Base-by-base conservation (phyloP, 495 filamentous ascomycete genomes). In the Baudoinia panamericana region DNA sequence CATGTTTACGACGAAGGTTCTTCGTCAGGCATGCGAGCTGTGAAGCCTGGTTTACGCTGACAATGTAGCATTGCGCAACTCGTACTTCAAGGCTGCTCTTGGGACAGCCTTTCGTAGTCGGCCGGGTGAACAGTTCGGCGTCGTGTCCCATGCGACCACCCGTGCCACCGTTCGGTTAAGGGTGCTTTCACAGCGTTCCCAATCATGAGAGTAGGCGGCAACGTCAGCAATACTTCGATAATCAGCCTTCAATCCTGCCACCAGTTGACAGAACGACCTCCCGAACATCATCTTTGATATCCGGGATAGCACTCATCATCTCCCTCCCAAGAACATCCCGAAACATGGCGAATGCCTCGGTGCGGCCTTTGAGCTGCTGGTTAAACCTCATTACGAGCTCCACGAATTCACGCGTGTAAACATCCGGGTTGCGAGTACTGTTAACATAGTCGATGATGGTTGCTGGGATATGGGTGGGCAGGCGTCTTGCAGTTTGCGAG, bases 341-440 rank as follows among this genome's bases (percentile, higher is more conserved):
- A 56, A 99, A 93, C 13, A 58, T 55, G 4, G 66, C 65, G 63
- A 93, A 94, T 13, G 85, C 92, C 62, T 76, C 69, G 56, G 69
- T 71, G 68, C 85, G 86, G 16, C 90, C 90, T 53, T 81, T 80
- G 52, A 88, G 62, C 43, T 79, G 68, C 63, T 93, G 87, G 57
- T 96, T 96, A 23, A 72, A 67, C 47, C 76, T 70, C 58, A 88
- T 73, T 17, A 84, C 82, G 15, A 84, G 66, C 74, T 97, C 92
- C 20, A 96, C 85, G 54, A 95, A 93, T 64, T 96, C 87, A 26
- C 90, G 73, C 38, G 88, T 96, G 68, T 95, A 99, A 62, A 99
- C 93, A 58, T 96, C 88, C 11, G 90, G 90, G 64, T 99, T 99
- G 30, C 90, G 80, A 10, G 84, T 77, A 37, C 80, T 71, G 59